Percentiles rank a stretch among this genome's conserved stretches.
These are phyloP conservation scores for Ettlia oleoabundans DNA, from an alignment of 139 green algal genomes.

Conservation along the genomic window DNA sequence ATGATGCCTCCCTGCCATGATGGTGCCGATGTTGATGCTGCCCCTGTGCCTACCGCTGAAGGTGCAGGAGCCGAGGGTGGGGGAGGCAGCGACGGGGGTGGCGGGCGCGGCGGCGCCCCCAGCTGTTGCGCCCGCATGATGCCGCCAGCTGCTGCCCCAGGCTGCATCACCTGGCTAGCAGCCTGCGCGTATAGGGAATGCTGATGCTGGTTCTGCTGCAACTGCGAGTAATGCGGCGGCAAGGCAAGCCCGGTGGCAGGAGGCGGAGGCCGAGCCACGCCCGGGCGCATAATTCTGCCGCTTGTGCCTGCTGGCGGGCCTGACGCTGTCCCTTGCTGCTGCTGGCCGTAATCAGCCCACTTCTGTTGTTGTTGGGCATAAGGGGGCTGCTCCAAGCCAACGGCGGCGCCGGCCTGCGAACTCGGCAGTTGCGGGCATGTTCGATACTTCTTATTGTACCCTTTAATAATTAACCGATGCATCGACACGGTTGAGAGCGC, in stretches of 20 bases:
- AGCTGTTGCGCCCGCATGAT: constrained; percentile 34
- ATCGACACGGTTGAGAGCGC: too few species aligned
- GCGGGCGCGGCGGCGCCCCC: background rate
- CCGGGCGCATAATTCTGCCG: background rate
- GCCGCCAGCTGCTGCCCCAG: background rate
- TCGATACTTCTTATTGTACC: background rate
- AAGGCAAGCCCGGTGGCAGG: background rate
- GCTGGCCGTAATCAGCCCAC: background rate
- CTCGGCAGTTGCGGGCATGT: background rate
- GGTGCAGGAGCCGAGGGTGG: background rate
- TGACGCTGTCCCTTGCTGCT: background rate
- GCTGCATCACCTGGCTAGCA: too few species aligned
- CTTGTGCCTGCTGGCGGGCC: background rate
- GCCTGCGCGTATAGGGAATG: background rate
- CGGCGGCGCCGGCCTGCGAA: background rate
- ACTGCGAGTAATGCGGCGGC: background rate
- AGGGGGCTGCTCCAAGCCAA: background rate
- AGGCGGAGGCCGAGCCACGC: background rate
- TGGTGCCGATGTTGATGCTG: constrained; percentile 11
- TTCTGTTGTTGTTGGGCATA: background rate
- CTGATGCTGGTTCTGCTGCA: background rate
- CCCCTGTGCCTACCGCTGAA: too few species aligned
- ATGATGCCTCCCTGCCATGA: background rate
- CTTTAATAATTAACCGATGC: too few species aligned
- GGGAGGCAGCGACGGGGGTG: background rate